These are phyloP conservation scores for Pythium guiyangense DNA, from an alignment of 352 stramenopile genomes.

Conservation along the genomic window DNA sequence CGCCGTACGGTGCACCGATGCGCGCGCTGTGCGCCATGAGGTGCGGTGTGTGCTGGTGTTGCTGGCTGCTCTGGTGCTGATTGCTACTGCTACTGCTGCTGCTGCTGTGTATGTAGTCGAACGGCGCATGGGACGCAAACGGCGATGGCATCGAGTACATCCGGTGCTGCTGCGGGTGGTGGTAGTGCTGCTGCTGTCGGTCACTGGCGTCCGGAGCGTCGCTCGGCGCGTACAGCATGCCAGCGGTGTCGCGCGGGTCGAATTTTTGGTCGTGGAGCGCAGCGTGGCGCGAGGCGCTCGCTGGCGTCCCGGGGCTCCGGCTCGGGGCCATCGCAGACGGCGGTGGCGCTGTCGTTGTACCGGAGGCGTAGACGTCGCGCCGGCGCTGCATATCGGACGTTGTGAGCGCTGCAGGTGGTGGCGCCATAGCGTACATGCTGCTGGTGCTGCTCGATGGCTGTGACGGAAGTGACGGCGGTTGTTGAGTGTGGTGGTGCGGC, in stretches of 20 bases:
- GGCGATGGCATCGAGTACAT: not conserved
- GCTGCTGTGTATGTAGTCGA: not conserved
- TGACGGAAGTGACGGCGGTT: not conserved
- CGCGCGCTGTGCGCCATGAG: not conserved
- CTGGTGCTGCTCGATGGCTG: not conserved
- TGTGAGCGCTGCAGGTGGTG: slow-evolving; percentile 3
- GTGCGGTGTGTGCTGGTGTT: not conserved
- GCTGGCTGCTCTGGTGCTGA: not conserved
- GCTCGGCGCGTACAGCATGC: not conserved
- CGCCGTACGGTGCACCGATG: not conserved
- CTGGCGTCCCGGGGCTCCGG: not conserved
- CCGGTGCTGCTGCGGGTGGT: not conserved
- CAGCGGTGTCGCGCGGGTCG: not conserved
- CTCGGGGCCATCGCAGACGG: not conserved
- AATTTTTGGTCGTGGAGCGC: not conserved
- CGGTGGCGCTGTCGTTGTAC: not conserved
- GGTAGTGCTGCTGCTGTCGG: not conserved
- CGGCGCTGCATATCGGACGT: slow-evolving; percentile 9
- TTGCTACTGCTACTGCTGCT: too few species aligned
- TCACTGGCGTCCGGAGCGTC: not conserved
- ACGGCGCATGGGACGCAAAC: not conserved
- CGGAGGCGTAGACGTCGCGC: not conserved
- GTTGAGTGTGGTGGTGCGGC: slow-evolving; percentile 1
- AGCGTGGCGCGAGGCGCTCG: not conserved
- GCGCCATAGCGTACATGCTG: not conserved